Base-by-base conservation (phyloP, 2,329 filamentous ascomycete species). In the Endothia cerciana region DNA sequence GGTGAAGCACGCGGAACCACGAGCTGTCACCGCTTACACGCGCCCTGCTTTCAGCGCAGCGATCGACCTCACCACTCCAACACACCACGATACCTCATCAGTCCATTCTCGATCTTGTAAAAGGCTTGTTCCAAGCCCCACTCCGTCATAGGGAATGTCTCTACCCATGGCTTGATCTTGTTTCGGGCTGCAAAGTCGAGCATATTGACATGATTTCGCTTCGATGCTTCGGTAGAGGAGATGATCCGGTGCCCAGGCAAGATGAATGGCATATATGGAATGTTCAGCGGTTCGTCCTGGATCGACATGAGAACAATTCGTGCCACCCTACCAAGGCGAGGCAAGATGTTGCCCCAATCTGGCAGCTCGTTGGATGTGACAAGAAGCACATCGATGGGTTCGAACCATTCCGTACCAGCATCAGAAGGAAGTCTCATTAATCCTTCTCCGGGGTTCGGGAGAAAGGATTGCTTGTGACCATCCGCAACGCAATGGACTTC, bases 11-110 rank as follows among this genome's bases (percentile, higher is more conserved):
- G 10, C 10, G 10, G 10, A 36, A 36, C 33, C 10, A 36, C 33
- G 33, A 36, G 33, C 33, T 7, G 33, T 36, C 33, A 36, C 4
- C 33, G 33, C 33, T 36, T 10, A 36, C 33, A 36, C 33, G 33
- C 10, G 10, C 33, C 33, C 33, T 36, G 33, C 33, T 10, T 36
- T 10, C 33, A 36, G 33, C 33, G 6, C 33, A 36, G 33, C 22
- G 15, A n/a, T 25, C n/a, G 11, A 15, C 22, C 15, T 51, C 38
- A 62, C 59, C 65, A 59, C 30, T 65, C 64, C 19, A 70, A 53
- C n/a, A 70, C 69, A 30, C 67, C 68, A 11, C 69, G 59, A 25
- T 66, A 69, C 17, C 68, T 61, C 65, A 70, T 70, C 36, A 61
- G 59, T 25, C 69, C 69, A 22, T 28, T 56, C 60, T 70, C 65